Evolutionary conservation across 2,329 filamentous ascomycete species (phyloP).

Genomic region (Tolypocladium ovalisporum): DNA sequence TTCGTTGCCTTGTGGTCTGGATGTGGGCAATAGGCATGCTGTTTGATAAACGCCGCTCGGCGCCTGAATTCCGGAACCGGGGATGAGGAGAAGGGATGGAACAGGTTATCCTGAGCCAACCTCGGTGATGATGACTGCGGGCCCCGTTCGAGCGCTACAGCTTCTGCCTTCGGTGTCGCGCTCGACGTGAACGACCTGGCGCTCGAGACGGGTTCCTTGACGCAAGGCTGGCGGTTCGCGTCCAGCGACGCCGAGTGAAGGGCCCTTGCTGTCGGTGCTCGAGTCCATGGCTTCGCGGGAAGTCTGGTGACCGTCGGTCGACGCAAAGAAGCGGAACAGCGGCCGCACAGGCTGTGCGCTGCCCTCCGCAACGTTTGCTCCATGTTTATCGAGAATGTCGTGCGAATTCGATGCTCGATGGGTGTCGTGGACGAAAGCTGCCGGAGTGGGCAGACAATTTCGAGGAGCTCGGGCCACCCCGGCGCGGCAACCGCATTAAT

Average conservation of each 20-base stretch:
- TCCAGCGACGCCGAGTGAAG: constrained; percentile 14
- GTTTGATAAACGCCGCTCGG: constrained; percentile 81
- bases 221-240: constrained; percentile 7
- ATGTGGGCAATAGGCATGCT: constrained; percentile 90
- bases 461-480: constrained; percentile 18
- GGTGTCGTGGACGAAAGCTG: background rate
- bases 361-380: constrained; percentile 29
- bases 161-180: constrained; percentile 13
- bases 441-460: background rate
- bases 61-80: constrained; percentile 80
- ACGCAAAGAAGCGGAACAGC: constrained; percentile 24
- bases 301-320: constrained; percentile 15
- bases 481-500: constrained; percentile 20
- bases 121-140: constrained; percentile 14
- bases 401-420: background rate
- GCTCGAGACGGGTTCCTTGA: constrained; percentile 6
- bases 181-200: constrained; percentile 21
- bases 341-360: constrained; percentile 27
- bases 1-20: constrained; percentile 73
- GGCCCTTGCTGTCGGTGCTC: constrained; percentile 14
- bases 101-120: constrained; percentile 70
- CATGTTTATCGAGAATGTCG: constrained; percentile 14
- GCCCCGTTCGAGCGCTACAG: constrained; percentile 11
- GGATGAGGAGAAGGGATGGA: constrained; percentile 83
- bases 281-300: constrained; percentile 13